Conservation (phyloP, 257 asterid genomes). For the Henckelia pumila region DNA sequence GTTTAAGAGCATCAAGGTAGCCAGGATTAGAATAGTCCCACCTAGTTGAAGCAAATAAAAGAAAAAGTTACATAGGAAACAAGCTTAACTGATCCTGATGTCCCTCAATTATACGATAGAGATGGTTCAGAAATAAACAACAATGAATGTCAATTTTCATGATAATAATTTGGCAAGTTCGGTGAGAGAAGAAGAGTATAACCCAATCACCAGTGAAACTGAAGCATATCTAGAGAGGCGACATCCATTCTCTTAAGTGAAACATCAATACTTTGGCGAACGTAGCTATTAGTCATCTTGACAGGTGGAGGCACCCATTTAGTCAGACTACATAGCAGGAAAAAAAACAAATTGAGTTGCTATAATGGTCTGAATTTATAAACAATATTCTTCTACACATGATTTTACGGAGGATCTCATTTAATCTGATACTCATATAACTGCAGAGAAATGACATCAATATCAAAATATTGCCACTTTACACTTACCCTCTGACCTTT, state of each 20-base stretch:
- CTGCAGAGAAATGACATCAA: not conserved
- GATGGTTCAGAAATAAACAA: not conserved
- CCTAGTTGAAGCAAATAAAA: slow-evolving; percentile 44
- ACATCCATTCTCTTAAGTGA: slow-evolving; percentile 96
- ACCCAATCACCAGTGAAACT: slow-evolving; percentile 79
- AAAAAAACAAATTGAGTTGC: not conserved
- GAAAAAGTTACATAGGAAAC: not conserved
- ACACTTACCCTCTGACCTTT: slow-evolving; percentile 77
- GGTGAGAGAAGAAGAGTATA: slow-evolving; percentile 13
- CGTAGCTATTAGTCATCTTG: slow-evolving; percentile 88
- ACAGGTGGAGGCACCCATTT: slow-evolving; percentile 99
- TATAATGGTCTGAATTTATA: not conserved
- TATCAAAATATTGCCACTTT: not conserved
- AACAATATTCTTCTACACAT: not conserved
- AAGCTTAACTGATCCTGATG: too few species aligned
- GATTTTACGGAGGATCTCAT: not conserved
- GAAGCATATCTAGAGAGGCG: slow-evolving; percentile 90
- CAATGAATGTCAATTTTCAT: not conserved
- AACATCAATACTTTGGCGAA: slow-evolving; percentile 68
- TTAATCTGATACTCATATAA: not conserved
- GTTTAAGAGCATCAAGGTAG: slow-evolving; percentile 93
- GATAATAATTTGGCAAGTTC: not conserved
- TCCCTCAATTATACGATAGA: not conserved
- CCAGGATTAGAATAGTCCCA: slow-evolving; percentile 95
- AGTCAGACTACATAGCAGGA: slow-evolving; percentile 60